phyloP scores from a whole-genome alignment of 2,329 filamentous ascomycete species.

The Epichloe festucae region DNA sequence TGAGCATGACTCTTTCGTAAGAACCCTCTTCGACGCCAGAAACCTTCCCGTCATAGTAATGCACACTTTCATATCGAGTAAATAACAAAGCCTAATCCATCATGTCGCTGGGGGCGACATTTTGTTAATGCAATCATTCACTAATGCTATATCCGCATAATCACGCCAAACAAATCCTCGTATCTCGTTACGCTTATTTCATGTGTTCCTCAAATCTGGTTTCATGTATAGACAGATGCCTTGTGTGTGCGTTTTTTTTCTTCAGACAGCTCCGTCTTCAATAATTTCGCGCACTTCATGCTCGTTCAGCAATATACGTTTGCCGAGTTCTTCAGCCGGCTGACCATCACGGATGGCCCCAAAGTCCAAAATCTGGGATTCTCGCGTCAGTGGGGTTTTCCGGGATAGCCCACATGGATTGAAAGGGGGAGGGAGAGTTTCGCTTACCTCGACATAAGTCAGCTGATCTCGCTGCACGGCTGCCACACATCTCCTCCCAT shows the following conservation, averaged over 20 bases:
- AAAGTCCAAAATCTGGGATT: conserved; percentile 78
- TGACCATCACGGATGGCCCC: conserved; percentile 84
- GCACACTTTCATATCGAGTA: not conserved
- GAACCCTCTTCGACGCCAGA: conserved; percentile 1
- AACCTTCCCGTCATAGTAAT: not conserved
- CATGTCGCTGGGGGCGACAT: not conserved
- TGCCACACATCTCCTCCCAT: conserved; percentile 86
- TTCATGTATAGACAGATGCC: not conserved
- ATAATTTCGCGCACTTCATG: conserved; percentile 38
- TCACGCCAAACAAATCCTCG: not conserved
- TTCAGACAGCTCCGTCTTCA: conserved; percentile 25
- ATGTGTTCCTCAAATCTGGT: not conserved
- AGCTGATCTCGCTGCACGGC: conserved; percentile 86
- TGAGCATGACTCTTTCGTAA: not conserved
- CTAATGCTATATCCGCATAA: not conserved
- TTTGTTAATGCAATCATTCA: conserved; percentile 1
- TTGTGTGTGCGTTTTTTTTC: not conserved
- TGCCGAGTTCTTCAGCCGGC: conserved; percentile 62
- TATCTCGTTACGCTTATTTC: conserved; percentile 2
- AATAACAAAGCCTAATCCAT: not conserved
- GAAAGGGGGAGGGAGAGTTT: not conserved
- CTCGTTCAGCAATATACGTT: conserved; percentile 56
- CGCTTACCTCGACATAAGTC: conserved; percentile 86
- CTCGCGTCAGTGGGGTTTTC: not conserved
- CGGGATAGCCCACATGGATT: too few species aligned